A percentile compares a stretch with the other conserved stretches of the same genome.
Conservation (phyloP, 169 alveolate genomes). For the Plasmodium berghei region DNA sequence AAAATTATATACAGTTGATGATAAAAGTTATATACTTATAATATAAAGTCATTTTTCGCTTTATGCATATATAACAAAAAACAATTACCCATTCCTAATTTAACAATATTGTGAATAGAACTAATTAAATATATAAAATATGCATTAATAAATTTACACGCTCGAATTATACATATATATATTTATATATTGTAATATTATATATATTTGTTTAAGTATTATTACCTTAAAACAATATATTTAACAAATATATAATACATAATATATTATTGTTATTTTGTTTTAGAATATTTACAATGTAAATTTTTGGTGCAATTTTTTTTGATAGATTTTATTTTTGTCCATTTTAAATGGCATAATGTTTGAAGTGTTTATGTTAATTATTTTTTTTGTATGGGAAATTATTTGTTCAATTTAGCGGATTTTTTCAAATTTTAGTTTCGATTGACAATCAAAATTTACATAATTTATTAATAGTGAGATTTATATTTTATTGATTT, state of each 20-base stretch:
- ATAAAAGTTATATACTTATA: background rate
- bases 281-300: background rate
- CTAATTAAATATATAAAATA: background rate
- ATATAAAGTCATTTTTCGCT: background rate
- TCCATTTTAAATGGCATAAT: constrained; percentile 8
- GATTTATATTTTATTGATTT: background rate
- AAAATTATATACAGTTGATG: background rate
- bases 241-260: background rate
- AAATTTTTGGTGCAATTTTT: constrained; percentile 18
- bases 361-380: constrained; percentile 9
- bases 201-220: background rate
- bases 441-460: background rate
- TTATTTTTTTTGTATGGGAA: constrained; percentile 1
- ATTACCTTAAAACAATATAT: background rate
- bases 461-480: background rate
- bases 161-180: background rate
- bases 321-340: constrained; percentile 9
- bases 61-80: background rate
- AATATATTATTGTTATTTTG: background rate
- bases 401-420: constrained; percentile 1
- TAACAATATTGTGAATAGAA: background rate
- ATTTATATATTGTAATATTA: background rate
- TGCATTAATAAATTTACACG: background rate
- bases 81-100: background rate
- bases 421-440: background rate